Evolutionary conservation across 257 asterid genomes (phyloP), one percentile per base, ranked within the genome.

Genomic region (Solanum ahanhuiri): DNA sequence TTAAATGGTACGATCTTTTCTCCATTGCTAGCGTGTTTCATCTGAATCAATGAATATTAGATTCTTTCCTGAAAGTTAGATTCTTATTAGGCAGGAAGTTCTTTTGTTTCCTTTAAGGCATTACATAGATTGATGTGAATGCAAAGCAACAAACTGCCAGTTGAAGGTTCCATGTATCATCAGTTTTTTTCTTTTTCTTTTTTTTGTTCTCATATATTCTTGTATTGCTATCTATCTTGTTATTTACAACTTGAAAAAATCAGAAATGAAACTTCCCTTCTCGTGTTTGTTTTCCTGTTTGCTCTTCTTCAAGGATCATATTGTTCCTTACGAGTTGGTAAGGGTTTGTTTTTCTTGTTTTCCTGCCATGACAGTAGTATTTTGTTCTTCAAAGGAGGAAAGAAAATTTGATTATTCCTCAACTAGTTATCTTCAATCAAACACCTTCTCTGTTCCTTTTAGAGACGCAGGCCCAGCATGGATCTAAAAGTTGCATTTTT

Each of bases 1-100:
- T 75, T 75, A 64, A 88, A 90, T 69, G 92, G 92, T 90, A 83
- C 18, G 58, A 85, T 45, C 69, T 85, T 85, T 17, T 12, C 30
- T 41, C 20, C 69, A 10, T 30, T 69, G 54, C 37, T 54, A 45
- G 33, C 48, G 0, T 45, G 43, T 57, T 85, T 67, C 66, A 31
- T 69, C 41, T 84, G 9, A 66, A 31, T 84, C 30, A 48, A 45
- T 81, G 43, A 81, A 66, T 37, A 70, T 41, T 25, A 35, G 33
- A 79, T 77, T 14, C 37, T 41, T 41, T 77, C 63, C 58, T 41
- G 63, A 25, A 77, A 77, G 37, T 43, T 41, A 41, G 58, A 23
- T 79, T 79, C 17, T 79, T 45, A 79, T 45, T 28, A 18, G 43
- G 18, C 67, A 81, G 43, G 67, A 51, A 28, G 43, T 18, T 30